These are phyloP conservation scores for Aechmea fasciata DNA, from an alignment of 176 grass and related monocot species.

Conservation along the genomic window DNA sequence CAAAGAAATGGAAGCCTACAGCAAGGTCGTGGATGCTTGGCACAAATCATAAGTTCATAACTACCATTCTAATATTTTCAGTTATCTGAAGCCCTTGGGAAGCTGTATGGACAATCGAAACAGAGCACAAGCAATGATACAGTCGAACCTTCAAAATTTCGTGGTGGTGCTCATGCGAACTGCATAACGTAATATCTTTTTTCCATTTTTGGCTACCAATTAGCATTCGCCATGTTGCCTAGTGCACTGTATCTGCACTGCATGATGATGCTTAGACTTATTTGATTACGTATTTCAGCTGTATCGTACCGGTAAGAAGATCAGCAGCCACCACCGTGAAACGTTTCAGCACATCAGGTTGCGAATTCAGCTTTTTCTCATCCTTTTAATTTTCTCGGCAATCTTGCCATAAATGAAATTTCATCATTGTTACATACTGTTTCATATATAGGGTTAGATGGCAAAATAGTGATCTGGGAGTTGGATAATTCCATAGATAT, in stretches of 20 bases:
- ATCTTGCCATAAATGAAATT: neutral
- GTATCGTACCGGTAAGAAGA: constrained; percentile 62
- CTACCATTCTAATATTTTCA: constrained; percentile 26
- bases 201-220: constrained; percentile 1
- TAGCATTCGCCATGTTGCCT: neutral
- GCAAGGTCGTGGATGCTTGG: no score
- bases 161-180: constrained; percentile 84
- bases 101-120: constrained; percentile 88
- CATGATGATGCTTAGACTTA: neutral
- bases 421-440: constrained; percentile 3
- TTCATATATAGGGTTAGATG: constrained; percentile 61
- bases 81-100: constrained; percentile 97
- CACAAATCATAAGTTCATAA: no score
- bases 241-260: neutral
- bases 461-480: constrained; percentile 94
- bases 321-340: constrained; percentile 25
- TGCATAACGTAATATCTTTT: constrained; percentile 69
- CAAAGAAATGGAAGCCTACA: neutral
- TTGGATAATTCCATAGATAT: constrained; percentile 28
- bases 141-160: constrained; percentile 65
- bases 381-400: neutral
- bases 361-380: neutral
- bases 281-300: constrained; percentile 31
- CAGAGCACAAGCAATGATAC: constrained; percentile 53
- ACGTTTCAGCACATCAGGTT: constrained; percentile 98